phyloP scores from a whole-genome alignment of 2,329 filamentous ascomycete genomes.

The Aaosphaeria pasadenensis region DNA sequence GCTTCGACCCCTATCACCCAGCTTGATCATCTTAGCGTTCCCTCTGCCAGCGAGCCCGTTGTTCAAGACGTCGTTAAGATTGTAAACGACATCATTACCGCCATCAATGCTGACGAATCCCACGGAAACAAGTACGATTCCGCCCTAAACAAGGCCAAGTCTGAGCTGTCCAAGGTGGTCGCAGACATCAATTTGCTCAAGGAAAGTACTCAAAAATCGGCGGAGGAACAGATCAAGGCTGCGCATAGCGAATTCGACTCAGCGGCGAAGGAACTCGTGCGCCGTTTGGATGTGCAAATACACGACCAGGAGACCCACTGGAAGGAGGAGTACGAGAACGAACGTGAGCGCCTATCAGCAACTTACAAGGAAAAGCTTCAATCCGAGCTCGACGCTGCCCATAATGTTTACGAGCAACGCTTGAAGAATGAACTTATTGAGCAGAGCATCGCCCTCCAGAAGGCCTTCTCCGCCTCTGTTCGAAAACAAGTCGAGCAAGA shows the following conservation, averaged over 20 bases:
- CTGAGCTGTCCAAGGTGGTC: constrained; percentile 74
- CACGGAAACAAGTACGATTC: constrained; percentile 69
- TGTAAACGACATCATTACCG: constrained; percentile 91
- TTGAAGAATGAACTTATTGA: constrained; percentile 82
- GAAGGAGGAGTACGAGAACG: constrained; percentile 83
- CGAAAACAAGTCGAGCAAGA: constrained; percentile 82
- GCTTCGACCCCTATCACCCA: constrained; percentile 45
- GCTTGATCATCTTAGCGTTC: constrained; percentile 75
- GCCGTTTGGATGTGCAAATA: constrained; percentile 82
- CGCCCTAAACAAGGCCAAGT: constrained; percentile 82
- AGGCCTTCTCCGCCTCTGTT: constrained; percentile 76
- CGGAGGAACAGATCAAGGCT: constrained; percentile 70
- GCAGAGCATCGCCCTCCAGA: constrained; percentile 86
- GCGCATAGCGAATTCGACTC: constrained; percentile 77
- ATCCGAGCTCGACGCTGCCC: constrained; percentile 74
- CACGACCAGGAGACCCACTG: constrained; percentile 75
- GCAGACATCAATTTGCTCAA: constrained; percentile 74
- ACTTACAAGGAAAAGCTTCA: constrained; percentile 78
- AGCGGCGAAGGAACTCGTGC: constrained; percentile 82
- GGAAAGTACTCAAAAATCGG: constrained; percentile 63
- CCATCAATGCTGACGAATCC: constrained; percentile 83
- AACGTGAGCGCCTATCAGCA: constrained; percentile 75
- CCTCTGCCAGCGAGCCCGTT: constrained; percentile 76
- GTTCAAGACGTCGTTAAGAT: constrained; percentile 93
- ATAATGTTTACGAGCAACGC: constrained; percentile 77